phyloP scores from a whole-genome alignment of 331 rosid genomes.

The Malus hybrid region DNA sequence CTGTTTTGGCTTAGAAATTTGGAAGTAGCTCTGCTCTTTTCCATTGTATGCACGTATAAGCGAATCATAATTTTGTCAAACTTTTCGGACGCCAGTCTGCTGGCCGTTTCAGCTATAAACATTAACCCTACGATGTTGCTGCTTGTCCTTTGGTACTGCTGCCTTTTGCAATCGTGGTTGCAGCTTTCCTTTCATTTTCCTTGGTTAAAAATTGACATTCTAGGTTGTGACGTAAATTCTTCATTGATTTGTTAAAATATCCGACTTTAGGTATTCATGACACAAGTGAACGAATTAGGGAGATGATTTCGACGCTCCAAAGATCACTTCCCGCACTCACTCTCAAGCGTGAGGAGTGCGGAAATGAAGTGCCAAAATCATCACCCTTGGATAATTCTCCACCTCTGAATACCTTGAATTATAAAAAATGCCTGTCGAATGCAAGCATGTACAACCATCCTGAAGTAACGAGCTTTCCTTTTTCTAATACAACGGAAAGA shows the following conservation, averaged over 20 bases:
- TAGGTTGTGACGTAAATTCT: neutral
- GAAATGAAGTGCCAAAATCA: neutral
- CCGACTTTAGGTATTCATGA: neutral
- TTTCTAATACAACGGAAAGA: no score
- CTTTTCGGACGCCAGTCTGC: neutral
- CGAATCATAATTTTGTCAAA: neutral
- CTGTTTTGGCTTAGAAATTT: neutral
- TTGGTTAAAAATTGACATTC: neutral
- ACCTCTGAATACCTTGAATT: no score
- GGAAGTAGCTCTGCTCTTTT: neutral
- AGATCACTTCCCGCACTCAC: neutral
- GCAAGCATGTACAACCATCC: no score
- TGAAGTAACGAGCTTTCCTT: no score
- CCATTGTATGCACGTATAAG: neutral
- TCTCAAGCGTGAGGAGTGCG: neutral
- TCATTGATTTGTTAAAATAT: neutral
- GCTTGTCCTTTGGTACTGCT: neutral
- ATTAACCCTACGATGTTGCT: neutral
- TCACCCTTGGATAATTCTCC: no score
- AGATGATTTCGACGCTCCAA: neutral
- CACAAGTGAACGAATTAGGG: neutral
- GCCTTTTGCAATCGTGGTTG: neutral
- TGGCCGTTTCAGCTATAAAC: neutral
- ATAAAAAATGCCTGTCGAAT: no score
- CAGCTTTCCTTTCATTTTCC: neutral